Conservation (phyloP, 1,139 yeast genomes). For the Scheffersomyces stambukii region DNA sequence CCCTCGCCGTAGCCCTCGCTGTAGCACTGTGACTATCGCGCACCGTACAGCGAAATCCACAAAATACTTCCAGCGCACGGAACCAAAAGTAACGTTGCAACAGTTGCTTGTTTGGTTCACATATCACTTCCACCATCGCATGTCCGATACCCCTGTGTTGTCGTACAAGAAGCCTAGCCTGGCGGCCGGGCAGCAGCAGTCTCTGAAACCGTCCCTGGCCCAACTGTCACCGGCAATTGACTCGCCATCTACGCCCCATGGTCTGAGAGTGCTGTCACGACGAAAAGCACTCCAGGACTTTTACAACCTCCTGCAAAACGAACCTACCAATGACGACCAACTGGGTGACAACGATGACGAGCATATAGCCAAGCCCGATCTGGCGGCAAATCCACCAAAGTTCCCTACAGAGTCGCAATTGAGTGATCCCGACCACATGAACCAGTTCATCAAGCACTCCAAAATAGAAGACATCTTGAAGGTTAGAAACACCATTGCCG, state of each 20-base stretch:
- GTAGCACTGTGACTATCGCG: too few relatives aligned
- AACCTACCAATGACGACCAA: neutral
- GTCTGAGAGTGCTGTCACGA: slow-evolving; percentile 31
- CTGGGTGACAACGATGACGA: neutral
- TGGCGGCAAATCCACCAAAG: slow-evolving; percentile 3
- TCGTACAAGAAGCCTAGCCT: slow-evolving; percentile 25
- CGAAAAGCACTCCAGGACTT: slow-evolving; percentile 44
- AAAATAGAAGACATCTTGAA: slow-evolving; percentile 34
- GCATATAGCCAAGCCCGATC: slow-evolving; percentile 1
- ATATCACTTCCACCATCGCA: too few relatives aligned
- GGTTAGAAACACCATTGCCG: slow-evolving; percentile 30
- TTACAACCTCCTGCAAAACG: slow-evolving; percentile 27
- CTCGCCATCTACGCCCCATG: slow-evolving; percentile 6
- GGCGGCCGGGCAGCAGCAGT: slow-evolving; percentile 4
- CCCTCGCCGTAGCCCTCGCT: too few relatives aligned
- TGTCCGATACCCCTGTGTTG: slow-evolving; percentile 21
- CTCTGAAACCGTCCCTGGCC: slow-evolving; percentile 6
- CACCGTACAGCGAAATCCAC: too few relatives aligned
- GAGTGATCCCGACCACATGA: slow-evolving; percentile 20
- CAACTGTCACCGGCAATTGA: slow-evolving; percentile 8
- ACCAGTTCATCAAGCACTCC: slow-evolving; percentile 29
- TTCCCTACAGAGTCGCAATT: slow-evolving; percentile 14
- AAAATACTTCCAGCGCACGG: too few relatives aligned
- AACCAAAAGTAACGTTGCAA: too few relatives aligned
- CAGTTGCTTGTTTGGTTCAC: too few relatives aligned